Base-by-base conservation (phyloP, 2,329 filamentous ascomycete genomes). In the Periconia digitata region DNA sequence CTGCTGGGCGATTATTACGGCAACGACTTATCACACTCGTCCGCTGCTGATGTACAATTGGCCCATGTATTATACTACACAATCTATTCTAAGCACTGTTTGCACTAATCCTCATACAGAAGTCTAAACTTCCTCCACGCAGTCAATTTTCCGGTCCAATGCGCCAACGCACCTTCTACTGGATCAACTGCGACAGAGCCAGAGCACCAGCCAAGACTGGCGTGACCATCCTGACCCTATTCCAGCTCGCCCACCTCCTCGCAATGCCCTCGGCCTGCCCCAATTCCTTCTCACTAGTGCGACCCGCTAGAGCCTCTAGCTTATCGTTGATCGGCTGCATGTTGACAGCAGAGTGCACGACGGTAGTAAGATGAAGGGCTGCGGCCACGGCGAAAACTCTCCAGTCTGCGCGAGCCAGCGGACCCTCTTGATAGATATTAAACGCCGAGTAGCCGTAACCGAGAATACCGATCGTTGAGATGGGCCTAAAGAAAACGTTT, bases 281-380 rank as follows among this genome's bases (percentile, higher is more conserved):
- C 49, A 70, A 45, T 44, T 70, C 66, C 50, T 69, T 66, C 35
- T 62, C 66, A 5, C 55, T 54, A 16, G 60, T 58, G 37, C 62
- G 61, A 49, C 47, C 70, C 21, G 52, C 69, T 46, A 79, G 59
- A 15, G 67, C 72, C 47, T 76, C 74, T n/a, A 79, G 50, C 61
- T 75, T 74, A 48, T 73, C 71, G 47, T 80, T 79, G 54, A 79
- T 54, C 20, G 76, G 76, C 70, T 79, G 76, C 76, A 79, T 77
- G 49, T 79, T 79, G 16, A 75, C 45, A 2, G 76, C 76, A 12
- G 74, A 76, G 50, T 79, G 76, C n/a, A 79, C 51, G 35, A 79
- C 73, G 0, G 73, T 77, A 22, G 72, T 65, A 22, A 79, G 53
- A 47, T 79, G 77, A 60, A 75, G 74, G 4, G 69, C 38, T 7